Evolutionary conservation across 805 yeast genomes (phyloP).

Genomic region (Metschnikowia peoriensis): DNA sequence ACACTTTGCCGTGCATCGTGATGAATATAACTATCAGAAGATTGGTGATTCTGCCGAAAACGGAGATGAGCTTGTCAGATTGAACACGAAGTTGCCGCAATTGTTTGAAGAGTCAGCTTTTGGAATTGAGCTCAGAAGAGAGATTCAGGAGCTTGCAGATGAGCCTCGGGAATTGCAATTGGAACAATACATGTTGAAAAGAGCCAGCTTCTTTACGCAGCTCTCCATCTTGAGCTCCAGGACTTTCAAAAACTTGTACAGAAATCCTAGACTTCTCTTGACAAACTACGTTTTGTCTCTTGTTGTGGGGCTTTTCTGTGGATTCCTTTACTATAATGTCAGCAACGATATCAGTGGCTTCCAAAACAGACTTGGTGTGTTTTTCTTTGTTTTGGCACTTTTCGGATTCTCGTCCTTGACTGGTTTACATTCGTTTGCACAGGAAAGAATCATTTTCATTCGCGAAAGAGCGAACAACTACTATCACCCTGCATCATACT

Average conservation of each 20-base stretch:
- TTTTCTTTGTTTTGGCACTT: constrained; percentile 84
- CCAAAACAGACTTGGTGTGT: constrained; percentile 91
- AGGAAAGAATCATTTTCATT: constrained; percentile 84
- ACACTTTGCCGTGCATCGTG: constrained; percentile 78
- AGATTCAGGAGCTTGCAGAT: constrained; percentile 29
- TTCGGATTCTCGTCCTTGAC: constrained; percentile 95
- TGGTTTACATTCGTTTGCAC: constrained; percentile 83
- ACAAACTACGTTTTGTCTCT: constrained; percentile 81
- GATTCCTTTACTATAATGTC: constrained; percentile 78
- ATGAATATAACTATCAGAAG: constrained; percentile 49
- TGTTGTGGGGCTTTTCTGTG: constrained; percentile 79
- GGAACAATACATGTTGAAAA: constrained; percentile 34
- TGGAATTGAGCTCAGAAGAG: constrained; percentile 39
- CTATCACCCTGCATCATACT: constrained; percentile 84
- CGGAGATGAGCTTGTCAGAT: constrained; percentile 21
- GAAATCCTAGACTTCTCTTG: constrained; percentile 86
- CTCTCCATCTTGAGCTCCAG: constrained; percentile 74
- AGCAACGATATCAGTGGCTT: constrained; percentile 91
- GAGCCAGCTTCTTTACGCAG: constrained; percentile 65
- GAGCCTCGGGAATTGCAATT: constrained; percentile 28
- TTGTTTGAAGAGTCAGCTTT: constrained; percentile 39
- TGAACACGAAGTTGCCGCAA: constrained; percentile 29
- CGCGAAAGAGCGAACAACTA: constrained; percentile 95
- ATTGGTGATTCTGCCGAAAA: constrained; percentile 17
- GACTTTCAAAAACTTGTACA: constrained; percentile 86